Percentiles rank a stretch among this genome's conserved stretches.
phyloP scores from a whole-genome alignment of 176 grass and related monocot genomes.

The Echinochloa phyllopogon region DNA sequence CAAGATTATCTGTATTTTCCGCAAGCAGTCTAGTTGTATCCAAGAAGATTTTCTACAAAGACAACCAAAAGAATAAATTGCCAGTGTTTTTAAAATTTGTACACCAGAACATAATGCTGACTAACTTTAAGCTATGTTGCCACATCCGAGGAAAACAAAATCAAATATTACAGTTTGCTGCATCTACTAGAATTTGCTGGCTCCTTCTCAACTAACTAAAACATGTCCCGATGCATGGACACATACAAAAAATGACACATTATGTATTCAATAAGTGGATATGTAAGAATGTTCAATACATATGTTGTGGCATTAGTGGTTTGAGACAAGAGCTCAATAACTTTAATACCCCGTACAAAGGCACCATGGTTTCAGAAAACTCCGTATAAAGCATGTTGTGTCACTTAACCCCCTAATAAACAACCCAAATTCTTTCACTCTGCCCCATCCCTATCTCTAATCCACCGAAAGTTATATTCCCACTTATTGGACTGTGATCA shows the following conservation, averaged over 20 bases:
- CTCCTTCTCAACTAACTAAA: neutral
- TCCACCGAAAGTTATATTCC: neutral
- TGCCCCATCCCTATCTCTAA: neutral
- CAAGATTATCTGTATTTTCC: constrained; percentile 6
- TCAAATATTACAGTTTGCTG: no score
- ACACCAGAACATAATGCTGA: neutral
- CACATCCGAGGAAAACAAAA: neutral
- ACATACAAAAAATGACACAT: neutral
- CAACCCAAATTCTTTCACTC: neutral
- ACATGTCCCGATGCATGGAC: neutral
- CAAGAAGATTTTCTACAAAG: constrained; percentile 40
- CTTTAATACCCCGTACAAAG: neutral
- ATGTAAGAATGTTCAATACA: neutral
- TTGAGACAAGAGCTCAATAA: constrained; percentile 7
- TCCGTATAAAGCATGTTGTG: neutral
- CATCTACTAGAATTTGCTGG: neutral
- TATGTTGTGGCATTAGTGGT: neutral
- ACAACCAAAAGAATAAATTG: neutral
- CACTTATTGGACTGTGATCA: neutral
- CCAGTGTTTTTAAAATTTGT: neutral
- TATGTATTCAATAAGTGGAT: neutral
- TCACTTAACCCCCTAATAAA: neutral
- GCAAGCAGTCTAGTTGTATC: constrained; percentile 24
- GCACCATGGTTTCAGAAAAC: neutral
- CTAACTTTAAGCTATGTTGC: neutral